A percentile compares a stretch with the other conserved stretches of the same genome.
phyloP scores from a whole-genome alignment of 2,329 filamentous ascomycete genomes.

The Dothistroma pini region DNA sequence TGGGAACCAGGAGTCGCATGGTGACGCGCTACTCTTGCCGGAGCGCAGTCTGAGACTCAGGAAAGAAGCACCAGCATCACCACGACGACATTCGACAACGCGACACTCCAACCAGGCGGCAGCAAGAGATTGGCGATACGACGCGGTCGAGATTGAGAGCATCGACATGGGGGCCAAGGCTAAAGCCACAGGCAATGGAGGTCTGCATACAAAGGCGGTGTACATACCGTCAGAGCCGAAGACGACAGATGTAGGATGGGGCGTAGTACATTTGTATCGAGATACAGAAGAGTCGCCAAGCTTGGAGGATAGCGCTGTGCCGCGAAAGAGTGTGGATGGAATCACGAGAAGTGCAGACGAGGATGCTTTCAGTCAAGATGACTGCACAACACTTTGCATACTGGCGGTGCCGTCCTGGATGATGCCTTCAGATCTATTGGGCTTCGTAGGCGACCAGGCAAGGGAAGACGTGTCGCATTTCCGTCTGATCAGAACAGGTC shows the following conservation, averaged over 20 bases:
- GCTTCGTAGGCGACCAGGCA: conserved; percentile 86
- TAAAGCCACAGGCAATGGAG: conserved; percentile 42
- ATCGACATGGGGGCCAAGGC: conserved; percentile 62
- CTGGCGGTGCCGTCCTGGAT: conserved; percentile 93
- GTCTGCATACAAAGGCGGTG: conserved; percentile 74
- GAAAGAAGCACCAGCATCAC: conserved; percentile 33
- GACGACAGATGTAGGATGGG: conserved; percentile 80
- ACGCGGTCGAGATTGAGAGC: conserved; percentile 71
- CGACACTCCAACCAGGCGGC: conserved; percentile 49
- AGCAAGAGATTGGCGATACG: conserved; percentile 73
- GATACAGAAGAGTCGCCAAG: conserved; percentile 71
- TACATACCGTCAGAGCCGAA: conserved; percentile 68
- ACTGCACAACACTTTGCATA: conserved; percentile 87
- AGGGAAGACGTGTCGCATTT: conserved; percentile 87
- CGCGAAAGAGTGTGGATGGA: conserved; percentile 34
- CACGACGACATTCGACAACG: conserved; percentile 32
- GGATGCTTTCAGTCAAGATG: conserved; percentile 48
- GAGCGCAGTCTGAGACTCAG: conserved; percentile 36
- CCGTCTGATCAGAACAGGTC: conserved; percentile 84
- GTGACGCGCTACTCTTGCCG: conserved; percentile 35
- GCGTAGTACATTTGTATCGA: conserved; percentile 88
- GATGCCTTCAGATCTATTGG: conserved; percentile 83
- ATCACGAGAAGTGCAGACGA: conserved; percentile 11
- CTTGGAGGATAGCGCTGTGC: conserved; percentile 48
- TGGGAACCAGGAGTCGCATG: conserved; percentile 30